Evolutionary conservation across 345 rosid genomes (phyloP).

Genomic region (Carallia pectinifolia): DNA sequence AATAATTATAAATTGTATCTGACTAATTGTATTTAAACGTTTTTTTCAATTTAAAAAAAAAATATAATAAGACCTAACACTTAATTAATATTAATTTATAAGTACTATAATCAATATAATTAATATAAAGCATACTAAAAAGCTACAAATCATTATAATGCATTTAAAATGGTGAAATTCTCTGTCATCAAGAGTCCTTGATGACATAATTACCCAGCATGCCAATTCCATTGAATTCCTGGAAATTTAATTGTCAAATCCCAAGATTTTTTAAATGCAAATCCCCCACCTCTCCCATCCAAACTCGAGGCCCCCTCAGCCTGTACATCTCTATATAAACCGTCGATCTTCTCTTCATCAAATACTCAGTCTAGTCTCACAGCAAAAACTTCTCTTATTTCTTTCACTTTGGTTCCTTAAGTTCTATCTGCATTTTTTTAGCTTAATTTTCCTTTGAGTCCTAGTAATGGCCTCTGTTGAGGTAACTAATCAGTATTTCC

Average conservation of each 20-base stretch:
- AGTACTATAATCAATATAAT: too few relatives aligned
- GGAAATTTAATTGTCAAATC: constrained; percentile 1
- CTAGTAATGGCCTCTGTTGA: constrained; percentile 56
- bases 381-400: neutral
- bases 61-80: too few relatives aligned
- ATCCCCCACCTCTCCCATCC: neutral
- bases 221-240: constrained; percentile 23
- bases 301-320: neutral
- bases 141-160: too few relatives aligned
- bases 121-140: too few relatives aligned
- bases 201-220: constrained; percentile 29
- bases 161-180: neutral
- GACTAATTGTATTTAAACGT: too few relatives aligned
- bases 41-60: too few relatives aligned
- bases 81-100: too few relatives aligned
- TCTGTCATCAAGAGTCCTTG: neutral
- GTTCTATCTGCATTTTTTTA: neutral
- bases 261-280: neutral
- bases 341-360: constrained; percentile 26
- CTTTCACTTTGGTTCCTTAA: neutral
- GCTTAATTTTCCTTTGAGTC: constrained; percentile 7
- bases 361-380: neutral
- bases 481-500: constrained; percentile 30
- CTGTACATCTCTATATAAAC: constrained; percentile 34
- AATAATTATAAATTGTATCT: too few relatives aligned